A percentile compares a stretch with the other conserved stretches of the same genome.
Conservation (phyloP, 345 rosid genomes). For the Salix caprea region DNA sequence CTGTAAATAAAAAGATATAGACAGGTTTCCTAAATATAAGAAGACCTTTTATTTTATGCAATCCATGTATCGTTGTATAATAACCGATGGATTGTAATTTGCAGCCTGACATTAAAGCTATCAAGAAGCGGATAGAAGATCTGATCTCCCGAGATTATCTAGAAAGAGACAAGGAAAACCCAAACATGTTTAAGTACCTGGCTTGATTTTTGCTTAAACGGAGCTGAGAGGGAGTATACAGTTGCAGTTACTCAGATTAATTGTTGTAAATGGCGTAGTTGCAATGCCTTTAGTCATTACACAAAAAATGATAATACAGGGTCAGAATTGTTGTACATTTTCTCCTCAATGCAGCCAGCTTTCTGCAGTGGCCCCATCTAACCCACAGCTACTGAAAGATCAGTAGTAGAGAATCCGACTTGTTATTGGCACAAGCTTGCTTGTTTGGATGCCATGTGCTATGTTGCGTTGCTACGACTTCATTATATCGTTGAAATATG, state of each 20-base stretch:
- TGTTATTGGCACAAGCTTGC: neutral
- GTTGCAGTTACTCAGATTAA: neutral
- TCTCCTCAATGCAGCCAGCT: neutral
- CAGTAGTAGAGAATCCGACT: neutral
- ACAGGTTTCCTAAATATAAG: too few relatives aligned
- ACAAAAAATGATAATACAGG: neutral
- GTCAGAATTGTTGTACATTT: neutral
- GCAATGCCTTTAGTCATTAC: neutral
- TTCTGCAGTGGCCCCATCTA: neutral
- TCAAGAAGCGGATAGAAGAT: slow-evolving; percentile 94
- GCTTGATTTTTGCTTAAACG: slow-evolving; percentile 30
- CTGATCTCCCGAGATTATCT: slow-evolving; percentile 78
- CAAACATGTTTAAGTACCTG: slow-evolving; percentile 66
- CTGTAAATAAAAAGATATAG: neutral
- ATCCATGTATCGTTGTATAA: neutral
- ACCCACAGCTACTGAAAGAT: neutral
- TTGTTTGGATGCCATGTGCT: neutral
- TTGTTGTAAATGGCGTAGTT: slow-evolving; percentile 14
- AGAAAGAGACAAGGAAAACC: slow-evolving; percentile 86
- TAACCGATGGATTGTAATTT: neutral
- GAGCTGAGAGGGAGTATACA: neutral
- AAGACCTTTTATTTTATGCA: neutral
- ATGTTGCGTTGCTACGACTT: neutral
- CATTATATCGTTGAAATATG: neutral
- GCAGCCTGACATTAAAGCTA: slow-evolving; percentile 97